Percentiles rank a stretch among this genome's conserved stretches.
These are phyloP conservation scores for Blastobotrys capitulatus DNA, from an alignment of 1,139 yeast species.

Conservation along the genomic window DNA sequence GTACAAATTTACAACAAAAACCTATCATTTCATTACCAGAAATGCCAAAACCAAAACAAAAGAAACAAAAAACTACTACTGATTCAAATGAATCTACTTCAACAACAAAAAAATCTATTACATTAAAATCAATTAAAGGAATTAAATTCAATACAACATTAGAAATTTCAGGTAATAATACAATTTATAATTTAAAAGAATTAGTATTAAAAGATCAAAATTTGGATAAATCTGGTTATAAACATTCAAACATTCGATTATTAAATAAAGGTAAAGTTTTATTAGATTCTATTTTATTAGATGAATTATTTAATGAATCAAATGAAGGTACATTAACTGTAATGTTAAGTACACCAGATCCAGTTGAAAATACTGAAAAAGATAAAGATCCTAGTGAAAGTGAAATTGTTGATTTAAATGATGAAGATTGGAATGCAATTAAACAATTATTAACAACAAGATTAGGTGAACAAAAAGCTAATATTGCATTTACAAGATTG, in stretches of 20 bases:
- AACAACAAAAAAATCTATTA: constrained; percentile 11
- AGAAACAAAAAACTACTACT: constrained; percentile 3
- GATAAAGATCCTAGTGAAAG: constrained; percentile 10
- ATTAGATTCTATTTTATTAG: constrained; percentile 23
- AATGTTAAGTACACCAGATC: constrained; percentile 17
- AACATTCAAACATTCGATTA: constrained; percentile 22
- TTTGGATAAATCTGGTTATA: constrained; percentile 19
- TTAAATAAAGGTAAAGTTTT: constrained; percentile 30
- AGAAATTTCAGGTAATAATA: constrained; percentile 20
- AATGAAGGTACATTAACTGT: constrained; percentile 22
- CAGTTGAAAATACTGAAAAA: constrained; percentile 10
- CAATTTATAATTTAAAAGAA: constrained; percentile 28
- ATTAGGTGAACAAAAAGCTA: constrained; percentile 9
- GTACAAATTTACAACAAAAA: constrained; percentile 5
- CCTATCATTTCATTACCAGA: constrained; percentile 16
- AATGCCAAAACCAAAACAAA: constrained; percentile 19
- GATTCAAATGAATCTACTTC: not conserved
- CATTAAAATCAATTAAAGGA: constrained; percentile 27
- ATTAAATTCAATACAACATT: constrained; percentile 29
- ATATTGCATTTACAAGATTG: constrained; percentile 1
- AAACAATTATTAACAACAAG: constrained; percentile 16
- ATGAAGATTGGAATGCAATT: constrained; percentile 21
- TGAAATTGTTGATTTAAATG: constrained; percentile 8
- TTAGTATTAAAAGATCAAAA: constrained; percentile 26
- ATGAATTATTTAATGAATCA: constrained; percentile 11